A percentile compares a stretch with the other conserved stretches of the same genome.
Evolutionary conservation across 352 stramenopile genomes (phyloP).

Genomic region (Phytophthora tubulina): DNA sequence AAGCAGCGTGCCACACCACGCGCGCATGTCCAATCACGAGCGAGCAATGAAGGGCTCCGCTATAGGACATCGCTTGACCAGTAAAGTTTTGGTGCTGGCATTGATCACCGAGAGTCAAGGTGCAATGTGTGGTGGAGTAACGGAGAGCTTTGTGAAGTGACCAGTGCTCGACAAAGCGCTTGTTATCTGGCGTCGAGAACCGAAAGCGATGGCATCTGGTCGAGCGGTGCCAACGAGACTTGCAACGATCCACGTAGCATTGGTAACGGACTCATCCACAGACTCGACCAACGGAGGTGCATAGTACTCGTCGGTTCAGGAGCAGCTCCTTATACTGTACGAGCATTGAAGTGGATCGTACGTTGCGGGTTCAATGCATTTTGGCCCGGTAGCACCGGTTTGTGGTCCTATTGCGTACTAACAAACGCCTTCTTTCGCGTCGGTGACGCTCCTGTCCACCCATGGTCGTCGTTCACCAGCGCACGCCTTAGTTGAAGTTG

Average conservation of each 20-base stretch:
- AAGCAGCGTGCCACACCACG: constrained; percentile 19
- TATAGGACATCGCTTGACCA: not conserved
- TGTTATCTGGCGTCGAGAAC: not conserved
- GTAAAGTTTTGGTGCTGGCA: not conserved
- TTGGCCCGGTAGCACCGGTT: no score
- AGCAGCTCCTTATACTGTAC: no score
- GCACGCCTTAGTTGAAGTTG: constrained; percentile 11
- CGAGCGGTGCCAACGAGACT: no score
- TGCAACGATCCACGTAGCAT: not conserved
- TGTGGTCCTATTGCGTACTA: not conserved
- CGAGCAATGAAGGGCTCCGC: not conserved
- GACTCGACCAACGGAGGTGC: not conserved
- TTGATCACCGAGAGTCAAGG: not conserved
- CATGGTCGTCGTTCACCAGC: not conserved
- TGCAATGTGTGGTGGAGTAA: not conserved
- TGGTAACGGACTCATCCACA: not conserved
- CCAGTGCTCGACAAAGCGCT: no score
- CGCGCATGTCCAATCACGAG: constrained; percentile 16
- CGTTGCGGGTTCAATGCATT: not conserved
- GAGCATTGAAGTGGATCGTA: no score
- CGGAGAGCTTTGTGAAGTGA: no score
- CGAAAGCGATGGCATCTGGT: not conserved
- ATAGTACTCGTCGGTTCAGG: no score
- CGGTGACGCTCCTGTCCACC: not conserved
- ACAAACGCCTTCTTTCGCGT: constrained; percentile 6